Percentiles rank a stretch among this genome's conserved stretches.
These are phyloP conservation scores for Euclidium syriacum DNA, from an alignment of 345 rosid genomes.

Conservation along the genomic window DNA sequence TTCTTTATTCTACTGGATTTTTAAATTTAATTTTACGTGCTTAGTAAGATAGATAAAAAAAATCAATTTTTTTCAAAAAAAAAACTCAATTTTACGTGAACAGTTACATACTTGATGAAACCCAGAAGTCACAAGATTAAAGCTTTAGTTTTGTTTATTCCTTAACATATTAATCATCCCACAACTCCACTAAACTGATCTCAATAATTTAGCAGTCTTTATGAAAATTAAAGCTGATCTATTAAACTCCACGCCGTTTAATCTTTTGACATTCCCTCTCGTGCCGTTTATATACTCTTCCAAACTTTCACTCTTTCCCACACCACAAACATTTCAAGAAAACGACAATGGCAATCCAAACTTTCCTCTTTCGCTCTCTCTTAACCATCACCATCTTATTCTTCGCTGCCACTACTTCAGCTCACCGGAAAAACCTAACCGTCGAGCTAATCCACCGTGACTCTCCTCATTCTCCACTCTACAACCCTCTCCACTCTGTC, in stretches of 20 bases:
- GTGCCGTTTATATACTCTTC: slow-evolving; percentile 3
- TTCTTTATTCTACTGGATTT: too few relatives aligned
- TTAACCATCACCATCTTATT: slow-evolving; percentile 1
- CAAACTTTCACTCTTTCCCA: background rate
- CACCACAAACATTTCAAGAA: background rate
- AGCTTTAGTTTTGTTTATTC: background rate
- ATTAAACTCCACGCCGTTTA: slow-evolving; percentile 9
- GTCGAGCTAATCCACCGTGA: slow-evolving; percentile 36
- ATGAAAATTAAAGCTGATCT: background rate
- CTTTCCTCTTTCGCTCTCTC: background rate
- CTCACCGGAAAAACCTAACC: slow-evolving; percentile 1
- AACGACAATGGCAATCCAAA: slow-evolving; percentile 1
- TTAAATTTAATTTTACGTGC: too few relatives aligned
- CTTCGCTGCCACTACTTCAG: background rate
- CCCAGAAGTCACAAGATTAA: background rate
- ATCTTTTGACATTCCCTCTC: background rate
- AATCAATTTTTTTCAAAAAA: too few relatives aligned
- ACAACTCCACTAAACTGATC: slow-evolving; percentile 15
- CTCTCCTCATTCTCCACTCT: slow-evolving; percentile 29
- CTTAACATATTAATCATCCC: background rate
- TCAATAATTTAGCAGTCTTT: background rate
- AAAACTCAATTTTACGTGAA: too few relatives aligned
- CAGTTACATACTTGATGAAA: background rate
- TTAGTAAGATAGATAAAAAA: too few relatives aligned
- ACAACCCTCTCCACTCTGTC: slow-evolving; percentile 19